A percentile compares a stretch with the other conserved stretches of the same genome.
Evolutionary conservation across 2,329 filamentous ascomycete species (phyloP).

Genomic region (Ophiognomonia clavigignenti-juglandacearum): DNA sequence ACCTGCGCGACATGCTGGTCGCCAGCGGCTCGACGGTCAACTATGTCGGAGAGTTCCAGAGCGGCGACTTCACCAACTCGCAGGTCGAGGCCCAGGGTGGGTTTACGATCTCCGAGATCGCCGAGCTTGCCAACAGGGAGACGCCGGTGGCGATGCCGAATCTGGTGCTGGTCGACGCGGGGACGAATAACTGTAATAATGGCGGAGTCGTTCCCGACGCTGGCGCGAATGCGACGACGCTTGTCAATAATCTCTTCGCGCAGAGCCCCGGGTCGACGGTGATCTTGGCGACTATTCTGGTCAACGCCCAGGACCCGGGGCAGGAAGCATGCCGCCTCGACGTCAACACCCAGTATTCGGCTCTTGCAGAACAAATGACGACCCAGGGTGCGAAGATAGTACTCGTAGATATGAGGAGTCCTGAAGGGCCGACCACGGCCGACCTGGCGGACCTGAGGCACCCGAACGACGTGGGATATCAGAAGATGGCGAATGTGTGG

Average conservation of each 20-base stretch:
- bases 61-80: slow-evolving; percentile 20
- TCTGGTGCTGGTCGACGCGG: slow-evolving; percentile 20
- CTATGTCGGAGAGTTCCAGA: slow-evolving; percentile 19
- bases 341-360: slow-evolving; percentile 19
- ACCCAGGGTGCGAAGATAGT: slow-evolving; percentile 16
- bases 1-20: slow-evolving; percentile 18
- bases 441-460: slow-evolving; percentile 20
- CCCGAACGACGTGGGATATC: slow-evolving; percentile 22
- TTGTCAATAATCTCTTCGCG: slow-evolving; percentile 19
- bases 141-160: slow-evolving; percentile 19
- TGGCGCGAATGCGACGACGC: slow-evolving; percentile 16
- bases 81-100: slow-evolving; percentile 20
- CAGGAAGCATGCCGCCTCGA: slow-evolving; percentile 20
- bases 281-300: slow-evolving; percentile 20
- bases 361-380: slow-evolving; percentile 10
- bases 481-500: slow-evolving; percentile 22
- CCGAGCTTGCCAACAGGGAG: slow-evolving; percentile 9
- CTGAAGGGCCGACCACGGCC: slow-evolving; percentile 16
- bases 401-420: slow-evolving; percentile 20
- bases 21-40: slow-evolving; percentile 18
- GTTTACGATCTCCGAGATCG: slow-evolving; percentile 20
- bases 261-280: slow-evolving; percentile 22
- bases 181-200: slow-evolving; percentile 23
- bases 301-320: slow-evolving; percentile 19
- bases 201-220: slow-evolving; percentile 18